Evolutionary conservation across 2,329 filamentous ascomycete species (phyloP).

Genomic region (Emmonsiellopsis sp.): DNA sequence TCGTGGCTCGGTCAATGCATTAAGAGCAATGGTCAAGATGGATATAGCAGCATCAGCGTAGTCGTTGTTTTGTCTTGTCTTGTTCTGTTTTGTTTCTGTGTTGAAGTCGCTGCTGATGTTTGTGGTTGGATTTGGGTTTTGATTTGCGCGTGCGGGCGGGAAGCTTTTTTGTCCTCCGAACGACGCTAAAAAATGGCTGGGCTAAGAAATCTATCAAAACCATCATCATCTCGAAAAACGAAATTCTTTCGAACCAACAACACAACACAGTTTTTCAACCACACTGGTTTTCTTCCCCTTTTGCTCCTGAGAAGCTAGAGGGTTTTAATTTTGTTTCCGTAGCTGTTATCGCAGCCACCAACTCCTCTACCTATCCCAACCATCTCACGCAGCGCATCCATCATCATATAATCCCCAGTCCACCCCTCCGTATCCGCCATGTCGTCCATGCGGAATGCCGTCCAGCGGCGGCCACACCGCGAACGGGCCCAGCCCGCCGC

Average conservation of each 20-base stretch:
- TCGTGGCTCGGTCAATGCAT: neutral
- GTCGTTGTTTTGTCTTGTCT: too few relatives aligned
- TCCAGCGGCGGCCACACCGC: constrained; percentile 74
- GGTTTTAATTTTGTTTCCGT: neutral
- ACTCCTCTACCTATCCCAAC: neutral
- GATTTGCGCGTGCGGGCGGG: neutral
- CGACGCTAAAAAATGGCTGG: constrained; percentile 1
- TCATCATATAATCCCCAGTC: neutral
- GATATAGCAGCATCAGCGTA: too few relatives aligned
- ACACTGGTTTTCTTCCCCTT: neutral
- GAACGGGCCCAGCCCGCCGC: constrained; percentile 82
- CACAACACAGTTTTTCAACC: neutral
- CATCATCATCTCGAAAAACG: neutral
- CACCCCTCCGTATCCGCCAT: constrained; percentile 22
- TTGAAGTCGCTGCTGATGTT: neutral
- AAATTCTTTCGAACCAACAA: neutral
- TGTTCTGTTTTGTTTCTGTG: neutral
- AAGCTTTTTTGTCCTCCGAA: constrained; percentile 1
- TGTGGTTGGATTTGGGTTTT: constrained; percentile 1
- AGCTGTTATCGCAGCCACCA: neutral
- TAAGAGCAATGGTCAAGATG: neutral
- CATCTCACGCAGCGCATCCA: neutral
- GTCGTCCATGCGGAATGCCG: constrained; percentile 52
- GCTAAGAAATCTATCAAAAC: neutral
- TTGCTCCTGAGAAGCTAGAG: neutral